phyloP scores from a whole-genome alignment of 495 filamentous ascomycete genomes.

The Pseudoneurospora amorphoporcata region DNA sequence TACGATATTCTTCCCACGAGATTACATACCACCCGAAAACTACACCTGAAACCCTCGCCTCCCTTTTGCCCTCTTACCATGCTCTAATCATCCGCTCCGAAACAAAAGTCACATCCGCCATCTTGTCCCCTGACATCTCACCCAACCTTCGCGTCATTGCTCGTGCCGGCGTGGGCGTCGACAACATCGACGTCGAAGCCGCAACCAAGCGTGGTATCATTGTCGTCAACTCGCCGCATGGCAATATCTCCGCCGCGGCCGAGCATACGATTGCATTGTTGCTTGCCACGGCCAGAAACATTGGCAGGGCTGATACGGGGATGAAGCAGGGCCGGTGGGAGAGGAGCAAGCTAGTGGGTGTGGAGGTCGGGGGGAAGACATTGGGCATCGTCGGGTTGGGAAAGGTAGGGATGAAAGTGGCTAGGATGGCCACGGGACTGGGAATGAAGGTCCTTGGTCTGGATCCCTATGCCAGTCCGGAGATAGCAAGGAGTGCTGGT shows the following conservation, averaged over 20 bases:
- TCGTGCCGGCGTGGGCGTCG: slow-evolving; percentile 62
- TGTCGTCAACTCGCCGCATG: slow-evolving; percentile 58
- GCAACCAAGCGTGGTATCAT: slow-evolving; percentile 58
- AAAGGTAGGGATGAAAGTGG: slow-evolving; percentile 64
- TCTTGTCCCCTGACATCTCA: slow-evolving; percentile 41
- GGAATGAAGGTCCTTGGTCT: slow-evolving; percentile 57
- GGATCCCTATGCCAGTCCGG: slow-evolving; percentile 57
- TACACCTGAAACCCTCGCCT: slow-evolving; percentile 45
- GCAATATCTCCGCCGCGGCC: slow-evolving; percentile 62
- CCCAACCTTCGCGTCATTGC: slow-evolving; percentile 60
- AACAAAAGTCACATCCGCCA: slow-evolving; percentile 53
- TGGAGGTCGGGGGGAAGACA: slow-evolving; percentile 61
- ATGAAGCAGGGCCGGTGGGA: slow-evolving; percentile 59
- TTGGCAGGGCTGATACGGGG: slow-evolving; percentile 47
- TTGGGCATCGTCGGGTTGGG: slow-evolving; percentile 59
- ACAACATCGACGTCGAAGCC: slow-evolving; percentile 60
- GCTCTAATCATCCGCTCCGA: slow-evolving; percentile 63
- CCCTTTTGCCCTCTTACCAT: slow-evolving; percentile 52
- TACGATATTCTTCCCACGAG: slow-evolving; percentile 41
- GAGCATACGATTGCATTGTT: slow-evolving; percentile 60
- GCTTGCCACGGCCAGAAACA: slow-evolving; percentile 54
- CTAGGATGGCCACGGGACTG: slow-evolving; percentile 55
- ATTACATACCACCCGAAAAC: slow-evolving; percentile 30
- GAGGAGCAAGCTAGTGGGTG: slow-evolving; percentile 53
- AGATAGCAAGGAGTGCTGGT: slow-evolving; percentile 46